Evolutionary conservation across 257 asterid genomes (phyloP).

Genomic region (Primulina eburnea): DNA sequence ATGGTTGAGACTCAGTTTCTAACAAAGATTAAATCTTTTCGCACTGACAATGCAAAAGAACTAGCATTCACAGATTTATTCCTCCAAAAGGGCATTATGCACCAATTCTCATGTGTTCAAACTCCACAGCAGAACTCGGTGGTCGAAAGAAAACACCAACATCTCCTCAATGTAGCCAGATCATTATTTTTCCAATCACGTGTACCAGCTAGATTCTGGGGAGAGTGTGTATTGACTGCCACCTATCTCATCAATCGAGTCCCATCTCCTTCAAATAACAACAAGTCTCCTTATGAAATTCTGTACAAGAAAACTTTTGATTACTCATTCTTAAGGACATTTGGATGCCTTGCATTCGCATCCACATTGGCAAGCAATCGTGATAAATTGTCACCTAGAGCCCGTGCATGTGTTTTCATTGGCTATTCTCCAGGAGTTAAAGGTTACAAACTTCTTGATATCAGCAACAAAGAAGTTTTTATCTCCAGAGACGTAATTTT

Average conservation of each 20-base stretch:
- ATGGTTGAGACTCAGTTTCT: background rate
- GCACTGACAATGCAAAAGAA: background rate
- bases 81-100: background rate
- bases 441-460: background rate
- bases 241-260: background rate
- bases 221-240: background rate
- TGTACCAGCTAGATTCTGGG: background rate
- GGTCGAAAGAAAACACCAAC: background rate
- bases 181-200: background rate
- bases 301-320: background rate
- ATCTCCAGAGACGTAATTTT: background rate
- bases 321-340: background rate
- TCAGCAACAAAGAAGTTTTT: background rate
- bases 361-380: no score
- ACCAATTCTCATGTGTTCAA: background rate
- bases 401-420: background rate
- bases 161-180: accelerated
- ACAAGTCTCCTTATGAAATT: background rate
- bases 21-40: background rate
- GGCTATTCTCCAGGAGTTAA: background rate
- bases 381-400: background rate
- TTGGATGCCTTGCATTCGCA: background rate
- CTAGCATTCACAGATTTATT: background rate
- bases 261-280: background rate
- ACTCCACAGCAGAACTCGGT: background rate